Percentiles rank a stretch among this genome's conserved stretches.
Evolutionary conservation across 2,329 filamentous ascomycete genomes (phyloP).

Genomic region (Blastomyces emzantsi): DNA sequence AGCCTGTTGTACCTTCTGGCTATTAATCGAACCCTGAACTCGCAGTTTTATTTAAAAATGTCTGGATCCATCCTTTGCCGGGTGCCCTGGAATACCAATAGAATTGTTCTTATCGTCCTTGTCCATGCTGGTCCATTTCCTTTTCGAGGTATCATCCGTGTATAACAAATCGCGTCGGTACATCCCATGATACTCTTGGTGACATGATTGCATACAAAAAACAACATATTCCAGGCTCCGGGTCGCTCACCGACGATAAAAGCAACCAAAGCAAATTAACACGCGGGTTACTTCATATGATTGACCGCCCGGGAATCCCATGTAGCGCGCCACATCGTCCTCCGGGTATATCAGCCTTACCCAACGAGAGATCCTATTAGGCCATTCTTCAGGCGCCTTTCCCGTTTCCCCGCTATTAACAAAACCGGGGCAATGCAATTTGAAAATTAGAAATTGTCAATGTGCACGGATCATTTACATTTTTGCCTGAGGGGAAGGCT

Average conservation of each 20-base stretch:
- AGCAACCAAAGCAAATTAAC: background rate
- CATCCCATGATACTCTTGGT: background rate
- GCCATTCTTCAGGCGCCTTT: constrained; percentile 3
- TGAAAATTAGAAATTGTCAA: constrained; percentile 4
- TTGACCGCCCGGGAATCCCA: constrained; percentile 8
- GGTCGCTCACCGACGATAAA: constrained; percentile 1
- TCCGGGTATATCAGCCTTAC: constrained; percentile 8
- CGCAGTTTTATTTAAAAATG: background rate
- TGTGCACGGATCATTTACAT: constrained; percentile 5
- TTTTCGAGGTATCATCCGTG: background rate
- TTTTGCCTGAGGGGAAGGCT: background rate
- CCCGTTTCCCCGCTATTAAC: constrained; percentile 9
- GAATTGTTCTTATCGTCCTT: background rate
- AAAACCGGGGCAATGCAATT: background rate
- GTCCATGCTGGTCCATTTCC: background rate
- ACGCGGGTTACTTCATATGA: background rate
- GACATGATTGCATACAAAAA: constrained; percentile 2
- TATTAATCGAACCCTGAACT: background rate
- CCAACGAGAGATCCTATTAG: background rate
- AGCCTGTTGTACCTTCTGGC: constrained; percentile 4
- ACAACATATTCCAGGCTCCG: background rate
- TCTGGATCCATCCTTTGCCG: background rate
- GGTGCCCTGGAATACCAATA: constrained; percentile 3
- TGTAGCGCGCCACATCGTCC: constrained; percentile 5
- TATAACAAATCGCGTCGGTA: background rate